A percentile compares a stretch with the other conserved stretches of the same genome.
Evolutionary conservation across 2,329 filamentous ascomycete genomes (phyloP).

Genomic region (Fusarium globosum): DNA sequence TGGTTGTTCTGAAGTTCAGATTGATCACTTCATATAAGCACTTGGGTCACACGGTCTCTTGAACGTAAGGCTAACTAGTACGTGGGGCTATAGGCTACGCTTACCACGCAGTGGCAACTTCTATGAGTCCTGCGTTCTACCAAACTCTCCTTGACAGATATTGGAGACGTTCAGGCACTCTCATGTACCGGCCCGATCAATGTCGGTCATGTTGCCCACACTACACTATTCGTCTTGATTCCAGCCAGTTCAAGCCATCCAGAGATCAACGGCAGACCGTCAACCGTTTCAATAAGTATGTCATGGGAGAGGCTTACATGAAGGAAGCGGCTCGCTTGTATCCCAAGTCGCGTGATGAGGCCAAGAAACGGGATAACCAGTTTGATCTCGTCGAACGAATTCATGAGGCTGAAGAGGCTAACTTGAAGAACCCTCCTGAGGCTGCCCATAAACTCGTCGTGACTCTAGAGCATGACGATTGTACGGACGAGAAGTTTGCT

Average conservation of each 20-base stretch:
- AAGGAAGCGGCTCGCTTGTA: conserved; percentile 72
- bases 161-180: conserved; percentile 78
- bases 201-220: conserved; percentile 89
- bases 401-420: conserved; percentile 73
- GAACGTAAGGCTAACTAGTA: conserved; percentile 37
- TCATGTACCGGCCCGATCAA: conserved; percentile 84
- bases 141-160: conserved; percentile 78
- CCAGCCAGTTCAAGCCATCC: conserved; percentile 70
- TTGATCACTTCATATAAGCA: neutral
- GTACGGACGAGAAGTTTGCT: conserved; percentile 79
- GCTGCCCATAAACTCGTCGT: conserved; percentile 76
- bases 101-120: conserved; percentile 74
- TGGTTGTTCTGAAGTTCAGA: conserved; percentile 5
- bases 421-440: conserved; percentile 66
- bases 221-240: conserved; percentile 83
- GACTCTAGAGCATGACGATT: conserved; percentile 75
- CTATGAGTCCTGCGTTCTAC: conserved; percentile 74
- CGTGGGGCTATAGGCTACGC: conserved; percentile 68
- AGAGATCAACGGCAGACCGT: conserved; percentile 80
- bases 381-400: conserved; percentile 75
- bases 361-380: conserved; percentile 70
- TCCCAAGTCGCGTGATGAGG: conserved; percentile 74
- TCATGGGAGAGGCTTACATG: conserved; percentile 75
- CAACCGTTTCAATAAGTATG: conserved; percentile 79
- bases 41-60: conserved; percentile 1